Conservation (phyloP, 139 green algal genomes). For the Spirogloea muscicola region DNA sequence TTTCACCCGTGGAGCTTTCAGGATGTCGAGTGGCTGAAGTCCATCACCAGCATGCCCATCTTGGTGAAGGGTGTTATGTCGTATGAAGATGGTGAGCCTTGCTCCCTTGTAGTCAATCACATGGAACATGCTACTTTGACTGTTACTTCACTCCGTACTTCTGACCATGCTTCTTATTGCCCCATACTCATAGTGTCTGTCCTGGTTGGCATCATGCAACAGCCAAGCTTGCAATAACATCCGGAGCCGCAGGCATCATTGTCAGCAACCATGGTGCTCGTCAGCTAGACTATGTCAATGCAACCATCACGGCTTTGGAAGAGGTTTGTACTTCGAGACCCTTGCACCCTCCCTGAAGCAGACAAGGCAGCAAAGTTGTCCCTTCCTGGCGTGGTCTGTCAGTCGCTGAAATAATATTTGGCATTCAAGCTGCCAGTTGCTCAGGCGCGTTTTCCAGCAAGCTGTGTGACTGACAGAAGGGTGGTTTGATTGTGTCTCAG, state of each 20-base stretch:
- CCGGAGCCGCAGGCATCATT: conserved; percentile 46
- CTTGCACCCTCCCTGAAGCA: background rate
- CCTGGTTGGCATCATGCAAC: background rate
- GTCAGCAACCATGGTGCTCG: conserved; percentile 83
- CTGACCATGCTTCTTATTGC: background rate
- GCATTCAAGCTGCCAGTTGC: too few relatives aligned
- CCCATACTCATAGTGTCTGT: too few relatives aligned
- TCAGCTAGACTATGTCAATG: conserved; percentile 81
- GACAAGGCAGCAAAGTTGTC: too few relatives aligned
- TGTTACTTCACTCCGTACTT: background rate
- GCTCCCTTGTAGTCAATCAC: too few relatives aligned
- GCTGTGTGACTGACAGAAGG: too few relatives aligned
- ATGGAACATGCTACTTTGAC: background rate
- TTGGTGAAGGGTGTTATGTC: conserved; percentile 53
- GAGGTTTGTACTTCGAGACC: conserved; percentile 26
- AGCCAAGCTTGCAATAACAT: conserved; percentile 34
- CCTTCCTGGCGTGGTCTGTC: too few relatives aligned
- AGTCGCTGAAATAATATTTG: too few relatives aligned
- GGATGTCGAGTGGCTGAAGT: conserved; percentile 47
- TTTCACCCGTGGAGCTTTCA: too few relatives aligned
- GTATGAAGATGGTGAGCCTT: conserved; percentile 45
- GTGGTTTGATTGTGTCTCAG: too few relatives aligned
- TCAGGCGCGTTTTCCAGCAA: too few relatives aligned
- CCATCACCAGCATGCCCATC: conserved; percentile 48
- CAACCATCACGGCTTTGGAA: conserved; percentile 71